Conservation (phyloP, 2,329 filamentous ascomycete species). For the Curvularia eragrostidis region DNA sequence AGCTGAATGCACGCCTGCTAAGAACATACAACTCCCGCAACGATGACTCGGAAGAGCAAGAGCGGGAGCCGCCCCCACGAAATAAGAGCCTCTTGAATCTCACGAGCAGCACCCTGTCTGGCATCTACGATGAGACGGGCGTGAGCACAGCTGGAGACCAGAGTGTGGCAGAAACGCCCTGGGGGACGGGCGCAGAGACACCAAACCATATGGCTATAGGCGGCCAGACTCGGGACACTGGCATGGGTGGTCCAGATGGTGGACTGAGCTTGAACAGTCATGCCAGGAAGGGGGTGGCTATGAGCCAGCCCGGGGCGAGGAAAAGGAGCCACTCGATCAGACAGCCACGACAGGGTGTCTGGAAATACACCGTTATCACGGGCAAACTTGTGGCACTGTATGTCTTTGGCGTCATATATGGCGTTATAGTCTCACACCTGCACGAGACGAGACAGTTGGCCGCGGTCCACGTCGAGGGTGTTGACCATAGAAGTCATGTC, state of each 20-base stretch:
- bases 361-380: constrained; percentile 60
- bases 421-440: constrained; percentile 78
- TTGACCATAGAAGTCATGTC: constrained; percentile 63
- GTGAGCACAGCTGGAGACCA: constrained; percentile 22
- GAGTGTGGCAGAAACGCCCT: constrained; percentile 72
- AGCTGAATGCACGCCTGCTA: constrained; percentile 47
- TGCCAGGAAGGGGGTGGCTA: constrained; percentile 18
- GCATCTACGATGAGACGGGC: constrained; percentile 74
- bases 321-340: constrained; percentile 14
- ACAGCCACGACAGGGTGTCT: constrained; percentile 24
- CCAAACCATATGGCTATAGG: constrained; percentile 53
- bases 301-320: constrained; percentile 3
- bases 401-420: constrained; percentile 80
- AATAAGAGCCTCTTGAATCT: constrained; percentile 84
- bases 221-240: constrained; percentile 26
- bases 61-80: constrained; percentile 55
- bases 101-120: constrained; percentile 85
- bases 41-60: constrained; percentile 30
- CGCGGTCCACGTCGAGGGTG: constrained; percentile 65
- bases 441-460: constrained; percentile 72
- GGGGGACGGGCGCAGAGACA: constrained; percentile 78
- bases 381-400: constrained; percentile 73
- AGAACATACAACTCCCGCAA: constrained; percentile 37
- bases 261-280: constrained; percentile 35
- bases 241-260: constrained; percentile 34